Conservation (phyloP, 202 grass and related monocot genomes). For the Carex sylvatica region DNA sequence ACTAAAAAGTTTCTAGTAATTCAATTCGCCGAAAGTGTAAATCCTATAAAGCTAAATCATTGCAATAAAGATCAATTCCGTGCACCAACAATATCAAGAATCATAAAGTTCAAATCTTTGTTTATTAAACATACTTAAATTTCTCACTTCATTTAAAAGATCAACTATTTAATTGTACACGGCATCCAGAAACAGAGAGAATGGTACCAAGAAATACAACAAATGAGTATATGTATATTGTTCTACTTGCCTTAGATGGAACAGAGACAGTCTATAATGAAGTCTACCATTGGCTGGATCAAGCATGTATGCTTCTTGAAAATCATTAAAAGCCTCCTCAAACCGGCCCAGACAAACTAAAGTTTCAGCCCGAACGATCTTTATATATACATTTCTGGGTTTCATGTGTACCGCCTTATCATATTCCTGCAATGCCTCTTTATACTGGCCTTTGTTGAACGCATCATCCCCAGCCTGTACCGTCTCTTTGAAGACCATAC, state of each 20-base stretch:
- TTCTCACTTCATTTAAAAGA: not conserved
- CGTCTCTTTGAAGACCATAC: not conserved
- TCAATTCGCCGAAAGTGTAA: not conserved
- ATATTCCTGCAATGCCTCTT: not conserved
- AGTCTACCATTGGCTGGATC: slow-evolving; percentile 12
- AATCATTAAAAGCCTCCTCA: not conserved
- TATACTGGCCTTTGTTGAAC: not conserved
- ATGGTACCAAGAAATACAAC: not conserved
- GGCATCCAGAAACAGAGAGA: not conserved
- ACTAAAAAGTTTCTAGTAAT: not conserved
- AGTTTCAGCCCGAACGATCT: slow-evolving; percentile 15
- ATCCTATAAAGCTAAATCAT: not conserved
- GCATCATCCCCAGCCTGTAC: not conserved
- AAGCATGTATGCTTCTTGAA: not conserved
- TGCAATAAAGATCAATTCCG: not conserved
- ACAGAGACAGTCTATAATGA: not conserved
- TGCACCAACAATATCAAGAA: not conserved
- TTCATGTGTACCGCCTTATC: not conserved
- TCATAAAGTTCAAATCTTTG: not conserved
- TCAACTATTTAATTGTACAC: not conserved
- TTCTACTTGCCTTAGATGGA: slow-evolving; percentile 16
- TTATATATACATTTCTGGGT: not conserved
- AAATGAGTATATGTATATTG: not conserved
- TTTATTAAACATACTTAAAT: not conserved
- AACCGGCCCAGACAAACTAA: not conserved